Percentiles rank a stretch among this genome's conserved stretches.
phyloP scores from a whole-genome alignment of 768 basidiomycete species.

The Candolleomyces eurysporus region DNA sequence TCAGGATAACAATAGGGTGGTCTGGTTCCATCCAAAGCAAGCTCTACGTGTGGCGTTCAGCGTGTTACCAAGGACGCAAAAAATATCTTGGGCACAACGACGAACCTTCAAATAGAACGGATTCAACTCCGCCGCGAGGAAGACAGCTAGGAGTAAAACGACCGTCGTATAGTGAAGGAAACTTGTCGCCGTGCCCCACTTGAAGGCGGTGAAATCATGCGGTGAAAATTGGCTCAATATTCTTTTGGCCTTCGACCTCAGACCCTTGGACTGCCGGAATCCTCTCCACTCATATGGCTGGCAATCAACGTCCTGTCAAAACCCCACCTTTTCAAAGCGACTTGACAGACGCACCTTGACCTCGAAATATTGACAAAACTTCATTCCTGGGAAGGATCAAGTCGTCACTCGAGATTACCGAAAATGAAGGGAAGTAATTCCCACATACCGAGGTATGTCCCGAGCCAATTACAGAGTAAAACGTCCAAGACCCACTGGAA shows the following conservation, averaged over 20 bases:
- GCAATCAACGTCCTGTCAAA: slow-evolving; percentile 9
- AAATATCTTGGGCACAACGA: slow-evolving; percentile 5
- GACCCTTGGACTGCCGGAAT: slow-evolving; percentile 70
- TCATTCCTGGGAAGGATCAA: slow-evolving; percentile 59
- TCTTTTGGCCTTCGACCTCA: slow-evolving; percentile 76
- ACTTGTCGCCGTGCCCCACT: slow-evolving; percentile 78
- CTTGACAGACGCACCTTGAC: slow-evolving; percentile 61
- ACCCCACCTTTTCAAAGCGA: slow-evolving; percentile 6
- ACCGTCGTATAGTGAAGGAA: slow-evolving; percentile 76
- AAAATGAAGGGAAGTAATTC: slow-evolving; percentile 8
- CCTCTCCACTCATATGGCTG: slow-evolving; percentile 88
- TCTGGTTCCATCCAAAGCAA: slow-evolving; percentile 88
- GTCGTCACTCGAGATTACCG: slow-evolving; percentile 13
- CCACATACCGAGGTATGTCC: slow-evolving; percentile 70
- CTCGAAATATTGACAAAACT: slow-evolving; percentile 82
- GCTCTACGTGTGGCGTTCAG: slow-evolving; percentile 29
- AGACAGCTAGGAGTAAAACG: slow-evolving; percentile 71
- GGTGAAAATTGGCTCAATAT: slow-evolving; percentile 84
- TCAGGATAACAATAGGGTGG: slow-evolving; percentile 77
- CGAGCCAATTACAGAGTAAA: slow-evolving; percentile 84
- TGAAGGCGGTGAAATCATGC: slow-evolving; percentile 84
- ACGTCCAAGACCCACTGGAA: slow-evolving; percentile 84
- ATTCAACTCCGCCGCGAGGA: slow-evolving; percentile 82
- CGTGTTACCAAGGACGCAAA: not conserved
- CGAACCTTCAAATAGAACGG: slow-evolving; percentile 85